A percentile compares a stretch with the other conserved stretches of the same genome.
Conservation (phyloP, 1,284 basidiomycete genomes). For the Megacollybia platyphylla region DNA sequence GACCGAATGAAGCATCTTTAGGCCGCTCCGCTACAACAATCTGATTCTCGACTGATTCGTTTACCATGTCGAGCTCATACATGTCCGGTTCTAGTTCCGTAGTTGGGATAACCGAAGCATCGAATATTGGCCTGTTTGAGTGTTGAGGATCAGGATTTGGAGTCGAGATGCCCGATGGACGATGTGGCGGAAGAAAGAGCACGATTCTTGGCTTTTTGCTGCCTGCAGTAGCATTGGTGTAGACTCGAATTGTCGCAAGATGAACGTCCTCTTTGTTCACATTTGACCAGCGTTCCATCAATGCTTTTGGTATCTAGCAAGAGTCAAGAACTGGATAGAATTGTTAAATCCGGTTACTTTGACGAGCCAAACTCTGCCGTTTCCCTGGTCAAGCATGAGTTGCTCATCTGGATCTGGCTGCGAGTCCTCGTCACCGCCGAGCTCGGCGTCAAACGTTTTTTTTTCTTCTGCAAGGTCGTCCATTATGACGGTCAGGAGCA, state of each 20-base stretch:
- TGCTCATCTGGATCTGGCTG: constrained; percentile 69
- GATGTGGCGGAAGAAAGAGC: constrained; percentile 51
- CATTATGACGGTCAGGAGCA: neutral
- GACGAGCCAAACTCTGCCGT: constrained; percentile 67
- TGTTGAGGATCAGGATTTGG: constrained; percentile 9
- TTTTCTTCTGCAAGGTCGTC: constrained; percentile 37
- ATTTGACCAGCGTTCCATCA: constrained; percentile 59
- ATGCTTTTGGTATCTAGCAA: constrained; percentile 50
- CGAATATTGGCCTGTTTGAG: neutral
- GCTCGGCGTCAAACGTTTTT: constrained; percentile 52
- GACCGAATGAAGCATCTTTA: constrained; percentile 40
- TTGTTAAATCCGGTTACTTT: constrained; percentile 34
- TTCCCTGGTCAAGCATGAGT: constrained; percentile 58
- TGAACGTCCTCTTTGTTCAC: constrained; percentile 52
- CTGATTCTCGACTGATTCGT: constrained; percentile 65
- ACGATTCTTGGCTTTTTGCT: constrained; percentile 47
- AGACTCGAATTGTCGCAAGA: constrained; percentile 66
- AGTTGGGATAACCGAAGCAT: neutral
- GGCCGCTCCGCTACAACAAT: constrained; percentile 66
- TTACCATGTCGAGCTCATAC: constrained; percentile 70
- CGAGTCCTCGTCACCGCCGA: constrained; percentile 34
- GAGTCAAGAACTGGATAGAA: constrained; percentile 6
- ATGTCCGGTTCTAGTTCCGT: constrained; percentile 34
- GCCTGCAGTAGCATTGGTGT: constrained; percentile 32
- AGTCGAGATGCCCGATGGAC: constrained; percentile 15